A percentile compares a stretch with the other conserved stretches of the same genome.
These are phyloP conservation scores for Ustilago crameri DNA, from an alignment of 1,284 basidiomycete genomes.

Conservation along the genomic window DNA sequence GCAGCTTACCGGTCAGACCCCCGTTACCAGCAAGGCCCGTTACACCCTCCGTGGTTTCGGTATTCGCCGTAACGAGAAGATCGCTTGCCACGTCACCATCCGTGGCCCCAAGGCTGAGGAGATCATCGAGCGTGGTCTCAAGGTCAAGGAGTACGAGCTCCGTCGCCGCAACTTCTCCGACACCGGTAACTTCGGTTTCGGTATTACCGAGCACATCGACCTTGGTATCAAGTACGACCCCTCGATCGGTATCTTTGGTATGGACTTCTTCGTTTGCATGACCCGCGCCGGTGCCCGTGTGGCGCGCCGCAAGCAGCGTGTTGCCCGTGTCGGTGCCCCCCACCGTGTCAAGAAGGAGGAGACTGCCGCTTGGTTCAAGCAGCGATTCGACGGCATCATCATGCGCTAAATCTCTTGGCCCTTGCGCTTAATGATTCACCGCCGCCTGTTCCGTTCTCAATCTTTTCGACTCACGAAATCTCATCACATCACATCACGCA, in stretches of 20 bases:
- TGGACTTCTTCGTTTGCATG: slow-evolving; percentile 74
- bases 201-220: slow-evolving; percentile 82
- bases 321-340: slow-evolving; percentile 83
- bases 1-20: slow-evolving; percentile 98
- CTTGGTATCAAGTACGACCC: slow-evolving; percentile 79
- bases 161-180: slow-evolving; percentile 85
- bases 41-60: slow-evolving; percentile 99
- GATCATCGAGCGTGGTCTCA: slow-evolving; percentile 95
- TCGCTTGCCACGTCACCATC: slow-evolving; percentile 98
- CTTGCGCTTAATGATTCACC: not conserved
- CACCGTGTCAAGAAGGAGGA: slow-evolving; percentile 74
- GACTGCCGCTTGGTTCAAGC: slow-evolving; percentile 98
- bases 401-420: slow-evolving; percentile 49
- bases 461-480: not conserved
- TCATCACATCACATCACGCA: not conserved
- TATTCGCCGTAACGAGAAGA: slow-evolving; percentile 99
- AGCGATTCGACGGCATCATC: slow-evolving; percentile 73
- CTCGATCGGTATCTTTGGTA: slow-evolving; percentile 68
- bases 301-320: slow-evolving; percentile 89
- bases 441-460: not conserved
- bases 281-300: slow-evolving; percentile 93
- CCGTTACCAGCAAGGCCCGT: slow-evolving; percentile 98
- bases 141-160: slow-evolving; percentile 99
- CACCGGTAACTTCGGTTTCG: slow-evolving; percentile 67
- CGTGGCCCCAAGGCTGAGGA: slow-evolving; percentile 99